Percentiles rank a stretch among this genome's conserved stretches.
Evolutionary conservation across 2,329 filamentous ascomycete genomes (phyloP).

Genomic region (Trichoderma aggressivum): DNA sequence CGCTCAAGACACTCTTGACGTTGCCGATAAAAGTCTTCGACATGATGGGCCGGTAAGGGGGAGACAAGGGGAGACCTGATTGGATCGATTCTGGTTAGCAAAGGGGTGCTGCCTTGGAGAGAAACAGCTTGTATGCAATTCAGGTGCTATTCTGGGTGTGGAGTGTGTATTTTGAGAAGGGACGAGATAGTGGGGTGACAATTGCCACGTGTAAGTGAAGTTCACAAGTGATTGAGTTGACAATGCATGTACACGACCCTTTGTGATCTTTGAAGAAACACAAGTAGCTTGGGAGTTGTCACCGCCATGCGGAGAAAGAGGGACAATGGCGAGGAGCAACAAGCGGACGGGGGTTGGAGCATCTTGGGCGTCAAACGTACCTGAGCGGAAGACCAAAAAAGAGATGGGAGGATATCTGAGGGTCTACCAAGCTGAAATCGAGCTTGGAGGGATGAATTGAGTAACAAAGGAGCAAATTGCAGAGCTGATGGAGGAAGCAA

Average conservation of each 20-base stretch:
- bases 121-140: neutral
- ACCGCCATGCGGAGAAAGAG: conserved; percentile 22
- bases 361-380: conserved; percentile 23
- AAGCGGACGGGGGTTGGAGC: neutral
- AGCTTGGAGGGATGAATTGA: conserved; percentile 14
- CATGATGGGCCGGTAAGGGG: conserved; percentile 36
- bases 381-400: conserved; percentile 19
- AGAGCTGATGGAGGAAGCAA: conserved; percentile 8
- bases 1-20: conserved; percentile 92
- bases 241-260: neutral
- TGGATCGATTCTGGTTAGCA: neutral
- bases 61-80: conserved; percentile 14
- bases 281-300: conserved; percentile 15
- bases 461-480: neutral
- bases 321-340: neutral
- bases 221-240: neutral
- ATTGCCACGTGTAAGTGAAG: neutral
- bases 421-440: neutral
- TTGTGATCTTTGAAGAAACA: neutral
- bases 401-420: neutral
- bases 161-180: neutral
- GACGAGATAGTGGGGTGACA: neutral
- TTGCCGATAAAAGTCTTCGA: conserved; percentile 60
- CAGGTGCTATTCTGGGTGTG: neutral
- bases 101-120: neutral